Conservation (phyloP, 495 filamentous ascomycete genomes). For the Xanthoparmelia taractica region DNA sequence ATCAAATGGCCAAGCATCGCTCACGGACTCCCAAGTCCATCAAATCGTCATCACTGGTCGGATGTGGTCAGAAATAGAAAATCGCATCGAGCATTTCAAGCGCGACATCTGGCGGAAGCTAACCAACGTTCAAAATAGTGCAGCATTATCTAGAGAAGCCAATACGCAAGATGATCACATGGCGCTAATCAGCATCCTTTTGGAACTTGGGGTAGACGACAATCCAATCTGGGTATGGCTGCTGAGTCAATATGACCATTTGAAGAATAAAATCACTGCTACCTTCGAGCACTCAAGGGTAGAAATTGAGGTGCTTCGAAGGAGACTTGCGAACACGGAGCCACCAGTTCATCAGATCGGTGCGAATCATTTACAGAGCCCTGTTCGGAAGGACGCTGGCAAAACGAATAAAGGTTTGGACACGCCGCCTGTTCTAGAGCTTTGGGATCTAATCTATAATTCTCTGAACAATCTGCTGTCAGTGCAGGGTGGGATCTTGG, state of each 20-base stretch:
- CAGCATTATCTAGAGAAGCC: constrained; percentile 40
- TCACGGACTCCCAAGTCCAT: constrained; percentile 69
- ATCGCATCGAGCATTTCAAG: constrained; percentile 78
- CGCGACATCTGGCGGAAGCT: constrained; percentile 78
- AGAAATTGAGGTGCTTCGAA: constrained; percentile 83
- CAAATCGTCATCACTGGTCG: constrained; percentile 79
- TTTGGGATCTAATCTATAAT: constrained; percentile 77
- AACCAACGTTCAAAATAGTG: constrained; percentile 47
- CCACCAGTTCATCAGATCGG: constrained; percentile 60
- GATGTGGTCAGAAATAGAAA: constrained; percentile 90
- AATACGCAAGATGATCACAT: constrained; percentile 69
- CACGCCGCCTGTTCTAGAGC: constrained; percentile 65
- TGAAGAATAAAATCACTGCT: constrained; percentile 72
- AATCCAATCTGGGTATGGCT: constrained; percentile 97
- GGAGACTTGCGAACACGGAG: constrained; percentile 65
- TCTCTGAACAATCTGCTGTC: constrained; percentile 64
- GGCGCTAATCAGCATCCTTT: constrained; percentile 75
- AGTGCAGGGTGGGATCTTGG: constrained; percentile 67
- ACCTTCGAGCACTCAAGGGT: constrained; percentile 76
- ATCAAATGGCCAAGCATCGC: constrained; percentile 37
- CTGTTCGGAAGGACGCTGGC: constrained; percentile 53
- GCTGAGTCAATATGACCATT: constrained; percentile 73
- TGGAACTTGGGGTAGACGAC: constrained; percentile 88
- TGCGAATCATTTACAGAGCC: constrained; percentile 63
- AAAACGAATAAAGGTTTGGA: constrained; percentile 55